Conservation (phyloP, 306 rosid genomes). For the Citrullus colocynthis region DNA sequence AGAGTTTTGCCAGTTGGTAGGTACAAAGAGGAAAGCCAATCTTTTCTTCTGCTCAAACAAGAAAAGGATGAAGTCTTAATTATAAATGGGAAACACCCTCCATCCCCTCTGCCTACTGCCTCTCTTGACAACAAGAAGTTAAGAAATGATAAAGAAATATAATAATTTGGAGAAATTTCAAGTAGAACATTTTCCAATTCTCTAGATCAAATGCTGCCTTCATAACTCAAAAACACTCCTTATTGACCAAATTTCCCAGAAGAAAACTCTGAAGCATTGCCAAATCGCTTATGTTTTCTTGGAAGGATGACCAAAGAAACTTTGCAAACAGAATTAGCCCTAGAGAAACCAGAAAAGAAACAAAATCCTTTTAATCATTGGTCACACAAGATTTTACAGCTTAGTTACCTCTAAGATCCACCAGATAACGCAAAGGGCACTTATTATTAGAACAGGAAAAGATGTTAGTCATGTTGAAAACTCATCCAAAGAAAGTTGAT, state of each 20-base stretch:
- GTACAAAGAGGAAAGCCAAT: neutral
- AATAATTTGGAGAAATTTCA: neutral
- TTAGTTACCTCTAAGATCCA: neutral
- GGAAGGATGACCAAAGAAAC: neutral
- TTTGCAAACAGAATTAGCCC: neutral
- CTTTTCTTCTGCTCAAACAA: neutral
- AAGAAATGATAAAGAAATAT: too few relatives aligned
- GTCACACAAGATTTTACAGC: neutral
- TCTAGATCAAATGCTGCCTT: neutral
- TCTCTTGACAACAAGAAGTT: neutral
- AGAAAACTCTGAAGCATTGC: neutral
- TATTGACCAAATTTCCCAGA: neutral
- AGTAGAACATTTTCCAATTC: too few relatives aligned
- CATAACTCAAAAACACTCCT: neutral
- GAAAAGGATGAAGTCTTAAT: neutral
- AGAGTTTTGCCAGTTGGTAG: neutral
- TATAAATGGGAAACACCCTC: neutral
- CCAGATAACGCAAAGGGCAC: neutral
- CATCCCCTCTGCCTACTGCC: neutral
- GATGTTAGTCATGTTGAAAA: neutral
- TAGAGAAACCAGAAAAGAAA: neutral
- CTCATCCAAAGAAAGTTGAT: neutral
- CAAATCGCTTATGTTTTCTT: neutral
- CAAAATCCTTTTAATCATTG: neutral
- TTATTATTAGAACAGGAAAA: neutral